phyloP scores from a whole-genome alignment of 2,329 filamentous ascomycete genomes.

The Colletotrichum tabaci region DNA sequence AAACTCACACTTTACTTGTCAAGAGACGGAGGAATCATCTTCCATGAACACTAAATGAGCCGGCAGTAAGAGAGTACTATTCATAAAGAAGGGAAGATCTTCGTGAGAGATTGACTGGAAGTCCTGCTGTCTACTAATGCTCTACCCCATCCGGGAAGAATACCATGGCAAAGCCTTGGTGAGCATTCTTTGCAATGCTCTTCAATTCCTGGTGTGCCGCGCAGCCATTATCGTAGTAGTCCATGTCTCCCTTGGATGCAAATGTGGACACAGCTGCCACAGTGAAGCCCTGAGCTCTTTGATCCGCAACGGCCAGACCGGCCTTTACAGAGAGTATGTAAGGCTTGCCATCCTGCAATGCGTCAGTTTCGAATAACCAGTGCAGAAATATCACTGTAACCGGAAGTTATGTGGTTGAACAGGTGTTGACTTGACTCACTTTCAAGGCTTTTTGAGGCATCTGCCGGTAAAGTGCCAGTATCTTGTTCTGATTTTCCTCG shows the following conservation, averaged over 20 bases:
- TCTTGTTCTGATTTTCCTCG: slow-evolving; percentile 49
- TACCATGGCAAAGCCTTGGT: slow-evolving; percentile 65
- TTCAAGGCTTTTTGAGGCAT: slow-evolving; percentile 52
- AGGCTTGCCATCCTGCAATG: slow-evolving; percentile 70
- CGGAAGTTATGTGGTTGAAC: neutral
- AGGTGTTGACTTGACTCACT: slow-evolving; percentile 42
- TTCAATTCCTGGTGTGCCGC: slow-evolving; percentile 51
- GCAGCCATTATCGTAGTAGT: slow-evolving; percentile 70
- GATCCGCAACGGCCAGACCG: slow-evolving; percentile 64
- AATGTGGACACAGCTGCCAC: slow-evolving; percentile 71
- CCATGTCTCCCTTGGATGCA: slow-evolving; percentile 70
- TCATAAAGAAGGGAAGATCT: no score
- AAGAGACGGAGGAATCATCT: neutral
- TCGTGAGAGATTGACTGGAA: no score
- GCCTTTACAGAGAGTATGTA: slow-evolving; percentile 70
- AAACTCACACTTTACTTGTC: no score
- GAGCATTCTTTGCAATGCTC: slow-evolving; percentile 49
- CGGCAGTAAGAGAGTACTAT: no score
- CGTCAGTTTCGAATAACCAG: neutral
- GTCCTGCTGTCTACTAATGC: neutral
- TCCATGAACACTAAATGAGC: neutral
- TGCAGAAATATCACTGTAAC: no score
- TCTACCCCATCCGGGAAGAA: slow-evolving; percentile 55
- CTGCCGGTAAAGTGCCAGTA: slow-evolving; percentile 51
- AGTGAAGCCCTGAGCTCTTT: slow-evolving; percentile 71